Evolutionary conservation across 768 basidiomycete genomes (phyloP), one percentile per base, ranked within the genome.

Genomic region (Coprinopsis cinerea): DNA sequence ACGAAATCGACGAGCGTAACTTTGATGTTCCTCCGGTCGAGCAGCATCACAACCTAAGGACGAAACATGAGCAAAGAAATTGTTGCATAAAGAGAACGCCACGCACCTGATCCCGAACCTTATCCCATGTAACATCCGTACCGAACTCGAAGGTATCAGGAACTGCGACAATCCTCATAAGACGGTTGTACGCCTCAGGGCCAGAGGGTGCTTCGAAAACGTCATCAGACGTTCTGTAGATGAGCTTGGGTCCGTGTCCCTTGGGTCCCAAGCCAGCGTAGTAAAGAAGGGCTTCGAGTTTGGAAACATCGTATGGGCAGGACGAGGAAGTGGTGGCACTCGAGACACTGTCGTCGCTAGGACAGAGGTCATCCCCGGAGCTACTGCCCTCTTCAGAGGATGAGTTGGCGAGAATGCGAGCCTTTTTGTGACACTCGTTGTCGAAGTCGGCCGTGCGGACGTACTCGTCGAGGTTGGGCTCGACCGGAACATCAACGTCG

Each of bases 161-260:
- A 50, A 70, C 69, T 26, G 54, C 17, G 23, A 58, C 36, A 55
- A 68, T 55, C 56, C 49, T 23, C 65, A 69, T 70, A 27, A 49
- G 36, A 32, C 68, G 65, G 53, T 4, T 36, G 37, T 65, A 42
- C 6, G 40, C 18, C 55, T 59, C 59, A 24, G 68, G 68, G 42
- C 65, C 68, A 41, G 61, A n/a, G 34, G 66, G 67, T 14, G 39
- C 47, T 17, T 42, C 42, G 57, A 64, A 71, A 13, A 51, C 40
- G 53, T 71, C 69, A 35, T 30, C 44, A 10, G 68, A 68, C 25
- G 62, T 65, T 58, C 69, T 57, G 54, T 54, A 69, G 61, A 70
- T 58, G 23, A 70, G 57, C 59, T 64, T 64, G 52, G 69, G 69
- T 13, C 68, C 67, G 22, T 48, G 59, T 13, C 48, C 34, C 17